phyloP scores from a whole-genome alignment of 352 stramenopile species.

The Globisporangium paroecandrum region DNA sequence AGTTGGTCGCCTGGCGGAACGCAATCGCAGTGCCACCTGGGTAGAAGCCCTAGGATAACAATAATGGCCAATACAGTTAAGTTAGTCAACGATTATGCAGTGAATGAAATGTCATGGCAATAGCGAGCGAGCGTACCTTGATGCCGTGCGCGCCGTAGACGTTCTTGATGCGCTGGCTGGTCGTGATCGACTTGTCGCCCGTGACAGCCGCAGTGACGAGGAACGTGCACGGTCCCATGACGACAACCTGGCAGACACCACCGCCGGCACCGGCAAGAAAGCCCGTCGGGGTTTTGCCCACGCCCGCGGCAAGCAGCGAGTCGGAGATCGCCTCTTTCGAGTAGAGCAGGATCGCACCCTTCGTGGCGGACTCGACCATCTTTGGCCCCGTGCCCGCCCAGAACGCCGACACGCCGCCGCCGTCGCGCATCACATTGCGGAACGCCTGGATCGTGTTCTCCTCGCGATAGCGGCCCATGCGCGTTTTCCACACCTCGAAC shows the following conservation, averaged over 20 bases:
- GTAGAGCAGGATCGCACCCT: constrained; percentile 88
- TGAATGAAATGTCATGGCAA: not conserved
- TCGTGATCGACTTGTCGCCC: constrained; percentile 86
- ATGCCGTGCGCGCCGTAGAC: constrained; percentile 83
- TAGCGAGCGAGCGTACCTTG: constrained; percentile 28
- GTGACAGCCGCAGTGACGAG: constrained; percentile 89
- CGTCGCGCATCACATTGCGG: constrained; percentile 85
- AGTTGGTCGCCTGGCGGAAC: constrained; percentile 91
- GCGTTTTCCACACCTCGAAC: constrained; percentile 93
- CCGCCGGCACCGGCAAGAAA: constrained; percentile 82
- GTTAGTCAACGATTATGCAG: not conserved
- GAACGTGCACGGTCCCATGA: constrained; percentile 91
- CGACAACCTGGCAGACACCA: constrained; percentile 85
- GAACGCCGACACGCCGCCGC: constrained; percentile 77
- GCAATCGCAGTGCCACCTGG: constrained; percentile 87
- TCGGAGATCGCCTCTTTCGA: constrained; percentile 87
- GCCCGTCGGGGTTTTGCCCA: constrained; percentile 62
- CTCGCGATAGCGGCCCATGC: constrained; percentile 86
- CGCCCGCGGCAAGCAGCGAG: constrained; percentile 68
- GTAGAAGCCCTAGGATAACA: constrained; percentile 72
- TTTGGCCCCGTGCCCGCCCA: constrained; percentile 88
- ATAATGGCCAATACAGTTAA: not conserved
- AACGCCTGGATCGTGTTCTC: constrained; percentile 84
- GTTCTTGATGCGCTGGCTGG: constrained; percentile 75
- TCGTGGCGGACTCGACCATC: constrained; percentile 90